Conservation (phyloP, 2,329 filamentous ascomycete genomes). For the Ilyonectria sp. region DNA sequence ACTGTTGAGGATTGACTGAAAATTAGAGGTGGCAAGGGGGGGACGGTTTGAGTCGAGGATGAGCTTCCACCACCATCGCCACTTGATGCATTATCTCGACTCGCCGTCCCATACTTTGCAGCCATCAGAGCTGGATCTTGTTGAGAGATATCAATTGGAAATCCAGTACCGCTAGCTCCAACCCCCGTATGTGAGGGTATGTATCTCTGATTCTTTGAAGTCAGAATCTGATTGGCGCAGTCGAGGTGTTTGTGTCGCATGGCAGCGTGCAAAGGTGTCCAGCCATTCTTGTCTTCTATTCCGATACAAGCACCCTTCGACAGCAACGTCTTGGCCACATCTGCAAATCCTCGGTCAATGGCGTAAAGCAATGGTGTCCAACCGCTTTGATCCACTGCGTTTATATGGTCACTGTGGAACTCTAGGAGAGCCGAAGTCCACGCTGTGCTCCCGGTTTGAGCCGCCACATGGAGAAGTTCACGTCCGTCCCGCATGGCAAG, state of each 20-base stretch:
- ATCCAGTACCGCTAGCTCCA: not conserved
- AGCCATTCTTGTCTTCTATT: not conserved
- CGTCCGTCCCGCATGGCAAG: conserved; percentile 4
- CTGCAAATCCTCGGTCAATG: not conserved
- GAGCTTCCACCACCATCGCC: not conserved
- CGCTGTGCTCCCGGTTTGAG: conserved; percentile 8
- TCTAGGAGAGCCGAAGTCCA: conserved; percentile 1
- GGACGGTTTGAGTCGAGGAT: not conserved
- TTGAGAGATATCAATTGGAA: not conserved
- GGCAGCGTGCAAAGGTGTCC: conserved; percentile 8
- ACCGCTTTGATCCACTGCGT: not conserved
- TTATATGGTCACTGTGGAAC: not conserved
- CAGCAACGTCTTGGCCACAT: conserved; percentile 1
- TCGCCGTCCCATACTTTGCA: not conserved
- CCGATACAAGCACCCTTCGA: not conserved
- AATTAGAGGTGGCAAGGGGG: not conserved
- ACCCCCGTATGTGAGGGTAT: not conserved
- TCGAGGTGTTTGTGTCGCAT: conserved; percentile 1
- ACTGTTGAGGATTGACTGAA: not conserved
- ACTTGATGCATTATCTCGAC: not conserved
- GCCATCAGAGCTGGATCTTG: not conserved
- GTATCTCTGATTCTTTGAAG: not conserved
- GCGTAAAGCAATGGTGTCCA: conserved; percentile 3
- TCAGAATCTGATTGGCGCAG: not conserved
- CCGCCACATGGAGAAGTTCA: not conserved